A percentile compares a stretch with the other conserved stretches of the same genome.
These are phyloP conservation scores for Helotiales sp. DNA, from an alignment of 2,329 filamentous ascomycete genomes.

Conservation along the genomic window DNA sequence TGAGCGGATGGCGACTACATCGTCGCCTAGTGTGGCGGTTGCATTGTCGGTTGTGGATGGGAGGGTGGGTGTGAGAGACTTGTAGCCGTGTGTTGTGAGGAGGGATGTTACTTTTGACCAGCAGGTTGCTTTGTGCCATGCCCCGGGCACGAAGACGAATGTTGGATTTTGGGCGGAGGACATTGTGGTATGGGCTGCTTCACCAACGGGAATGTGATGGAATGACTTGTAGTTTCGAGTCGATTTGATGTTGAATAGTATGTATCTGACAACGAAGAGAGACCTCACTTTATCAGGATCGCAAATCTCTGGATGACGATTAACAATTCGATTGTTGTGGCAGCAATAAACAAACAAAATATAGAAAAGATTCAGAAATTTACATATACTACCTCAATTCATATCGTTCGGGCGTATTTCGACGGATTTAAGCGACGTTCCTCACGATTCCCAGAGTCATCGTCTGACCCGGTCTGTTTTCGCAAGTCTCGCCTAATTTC, in stretches of 20 bases:
- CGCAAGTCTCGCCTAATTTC: not conserved
- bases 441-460: not conserved
- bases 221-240: too few species aligned
- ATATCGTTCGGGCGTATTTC: too few species aligned
- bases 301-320: too few species aligned
- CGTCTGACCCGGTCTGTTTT: not conserved
- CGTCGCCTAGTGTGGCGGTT: conserved; percentile 44
- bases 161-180: conserved; percentile 38
- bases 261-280: too few species aligned
- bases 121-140: conserved; percentile 51
- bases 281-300: too few species aligned
- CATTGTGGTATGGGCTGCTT: not conserved
- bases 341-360: too few species aligned
- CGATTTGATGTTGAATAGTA: too few species aligned
- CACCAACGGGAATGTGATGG: too few species aligned
- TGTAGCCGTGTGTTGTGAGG: conserved; percentile 39
- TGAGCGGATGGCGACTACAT: conserved; percentile 45
- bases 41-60: conserved; percentile 43
- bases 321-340: too few species aligned
- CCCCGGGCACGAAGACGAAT: conserved; percentile 53
- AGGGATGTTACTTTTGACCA: conserved; percentile 46
- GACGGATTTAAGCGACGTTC: not conserved
- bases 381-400: too few species aligned
- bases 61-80: conserved; percentile 44
- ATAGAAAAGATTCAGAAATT: too few species aligned